Percentiles rank a stretch among this genome's conserved stretches.
Evolutionary conservation across 2,329 filamentous ascomycete species (phyloP).

Genomic region (Botryosphaeria dothidea): DNA sequence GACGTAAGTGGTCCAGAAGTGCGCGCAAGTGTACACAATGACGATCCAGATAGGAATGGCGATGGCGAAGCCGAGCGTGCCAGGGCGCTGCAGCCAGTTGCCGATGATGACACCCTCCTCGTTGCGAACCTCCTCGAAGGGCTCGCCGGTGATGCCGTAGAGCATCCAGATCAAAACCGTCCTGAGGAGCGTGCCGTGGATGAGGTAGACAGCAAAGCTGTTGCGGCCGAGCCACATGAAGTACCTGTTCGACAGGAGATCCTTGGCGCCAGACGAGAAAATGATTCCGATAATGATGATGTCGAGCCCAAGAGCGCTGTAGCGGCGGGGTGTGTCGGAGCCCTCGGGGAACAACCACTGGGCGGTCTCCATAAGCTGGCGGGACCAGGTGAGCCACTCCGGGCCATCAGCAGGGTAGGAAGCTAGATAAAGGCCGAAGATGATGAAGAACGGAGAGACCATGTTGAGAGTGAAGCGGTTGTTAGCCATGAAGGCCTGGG

Average conservation of each 20-base stretch:
- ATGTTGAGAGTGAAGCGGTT: constrained; percentile 43
- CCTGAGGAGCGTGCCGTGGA: constrained; percentile 55
- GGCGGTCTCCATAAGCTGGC: constrained; percentile 42
- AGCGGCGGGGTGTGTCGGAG: constrained; percentile 44
- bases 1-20: constrained; percentile 55
- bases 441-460: constrained; percentile 40
- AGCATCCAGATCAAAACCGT: constrained; percentile 55
- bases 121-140: constrained; percentile 40
- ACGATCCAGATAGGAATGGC: constrained; percentile 50
- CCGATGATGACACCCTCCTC: constrained; percentile 43
- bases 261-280: constrained; percentile 51
- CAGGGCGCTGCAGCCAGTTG: constrained; percentile 45
- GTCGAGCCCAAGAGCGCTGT: constrained; percentile 51
- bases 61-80: constrained; percentile 42
- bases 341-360: constrained; percentile 50
- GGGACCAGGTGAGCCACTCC: constrained; percentile 53
- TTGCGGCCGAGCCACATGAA: constrained; percentile 58
- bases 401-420: constrained; percentile 47
- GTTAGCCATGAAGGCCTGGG: constrained; percentile 47
- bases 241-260: constrained; percentile 50
- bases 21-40: constrained; percentile 50
- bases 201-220: constrained; percentile 57
- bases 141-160: constrained; percentile 51
- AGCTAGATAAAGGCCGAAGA: constrained; percentile 49
- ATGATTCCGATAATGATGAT: constrained; percentile 53